Evolutionary conservation across 2,329 filamentous ascomycete species (phyloP).

Genomic region (Diaporthe aspalathi): DNA sequence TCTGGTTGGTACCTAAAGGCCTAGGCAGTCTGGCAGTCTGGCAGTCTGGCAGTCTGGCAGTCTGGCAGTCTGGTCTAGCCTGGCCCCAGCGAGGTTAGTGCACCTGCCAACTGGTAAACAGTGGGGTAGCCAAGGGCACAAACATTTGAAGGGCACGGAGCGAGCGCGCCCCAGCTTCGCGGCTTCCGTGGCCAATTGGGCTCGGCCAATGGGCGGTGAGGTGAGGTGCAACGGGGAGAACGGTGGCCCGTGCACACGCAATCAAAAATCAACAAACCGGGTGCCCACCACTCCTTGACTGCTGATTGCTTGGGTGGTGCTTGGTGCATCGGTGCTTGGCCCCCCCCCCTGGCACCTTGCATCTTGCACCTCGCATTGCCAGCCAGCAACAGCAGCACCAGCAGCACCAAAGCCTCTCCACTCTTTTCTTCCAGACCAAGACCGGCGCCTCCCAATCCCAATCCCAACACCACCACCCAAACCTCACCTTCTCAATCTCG

Average conservation of each 20-base stretch:
- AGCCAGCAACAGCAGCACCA: background rate
- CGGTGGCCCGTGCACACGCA: constrained; percentile 1
- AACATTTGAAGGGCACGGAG: background rate
- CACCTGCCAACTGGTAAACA: constrained; percentile 33
- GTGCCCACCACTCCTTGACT: constrained; percentile 7
- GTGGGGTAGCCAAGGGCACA: constrained; percentile 24
- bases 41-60: no score
- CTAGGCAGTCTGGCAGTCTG: no score
- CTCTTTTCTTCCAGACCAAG: constrained; percentile 22
- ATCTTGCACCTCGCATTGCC: background rate
- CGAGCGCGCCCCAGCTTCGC: constrained; percentile 32
- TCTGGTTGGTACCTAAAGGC: no score
- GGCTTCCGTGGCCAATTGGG: constrained; percentile 29
- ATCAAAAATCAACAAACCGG: constrained; percentile 39
- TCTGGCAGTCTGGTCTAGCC: no score
- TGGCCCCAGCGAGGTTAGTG: background rate
- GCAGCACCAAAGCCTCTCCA: background rate
- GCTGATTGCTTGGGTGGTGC: background rate
- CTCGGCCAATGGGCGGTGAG: constrained; percentile 31
- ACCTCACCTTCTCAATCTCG: constrained; percentile 28
- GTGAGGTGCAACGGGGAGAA: background rate
- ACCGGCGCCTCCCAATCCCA: constrained; percentile 1
- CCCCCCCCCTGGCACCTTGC: constrained; percentile 7
- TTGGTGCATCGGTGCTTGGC: background rate
- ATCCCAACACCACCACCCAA: constrained; percentile 24